Evolutionary conservation across 2,329 filamentous ascomycete species (phyloP), one percentile per base, ranked within the genome.

Genomic region (Calonectria fujianensis): DNA sequence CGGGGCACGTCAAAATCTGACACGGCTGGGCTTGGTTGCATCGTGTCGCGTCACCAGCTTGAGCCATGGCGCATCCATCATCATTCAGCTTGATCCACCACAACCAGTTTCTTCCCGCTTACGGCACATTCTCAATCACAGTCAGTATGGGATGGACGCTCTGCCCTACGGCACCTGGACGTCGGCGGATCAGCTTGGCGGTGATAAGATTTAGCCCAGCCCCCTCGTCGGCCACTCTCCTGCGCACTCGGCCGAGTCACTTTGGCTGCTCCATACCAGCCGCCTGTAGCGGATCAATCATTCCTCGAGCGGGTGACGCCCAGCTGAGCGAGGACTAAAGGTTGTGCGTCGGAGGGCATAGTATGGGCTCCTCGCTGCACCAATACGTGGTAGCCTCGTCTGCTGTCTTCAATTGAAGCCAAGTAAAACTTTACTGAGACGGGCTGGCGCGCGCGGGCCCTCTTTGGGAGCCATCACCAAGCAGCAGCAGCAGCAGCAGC

Each of bases 211-310:
- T 61, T 61, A 61, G 57, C 57, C 57, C 57, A 61, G 57, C 57
- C 57, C 57, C 57, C n/a, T 39, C 45, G 45, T 39, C 57, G 35
- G 57, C 57, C 32, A 24, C 57, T 37, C 32, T 37, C 11, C 37
- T 61, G 35, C 10, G 20, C 32, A 61, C 57, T 61, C 57, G 57
- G 57, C 57, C 57, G 57, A 61, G 57, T 61, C 57, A 39, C n/a
- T 35, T 39, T 37, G 66, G 51, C 66, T 32, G 74, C 74, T 79
- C 72, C 57, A 61, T 61, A 61, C 57, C 57, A 61, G 57, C 57
- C 57, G 35, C 24, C 32, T 16, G 57, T 32, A 27, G 37, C 57
- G 32, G 57, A 61, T 39, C 57, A 61, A 61, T 61, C 57, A 61
- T 32, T 5, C n/a, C 27, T 24, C 57, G 32, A 24, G 57, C 35